phyloP scores from a whole-genome alignment of 495 filamentous ascomycete genomes.

The Cenococcum geophilum region DNA sequence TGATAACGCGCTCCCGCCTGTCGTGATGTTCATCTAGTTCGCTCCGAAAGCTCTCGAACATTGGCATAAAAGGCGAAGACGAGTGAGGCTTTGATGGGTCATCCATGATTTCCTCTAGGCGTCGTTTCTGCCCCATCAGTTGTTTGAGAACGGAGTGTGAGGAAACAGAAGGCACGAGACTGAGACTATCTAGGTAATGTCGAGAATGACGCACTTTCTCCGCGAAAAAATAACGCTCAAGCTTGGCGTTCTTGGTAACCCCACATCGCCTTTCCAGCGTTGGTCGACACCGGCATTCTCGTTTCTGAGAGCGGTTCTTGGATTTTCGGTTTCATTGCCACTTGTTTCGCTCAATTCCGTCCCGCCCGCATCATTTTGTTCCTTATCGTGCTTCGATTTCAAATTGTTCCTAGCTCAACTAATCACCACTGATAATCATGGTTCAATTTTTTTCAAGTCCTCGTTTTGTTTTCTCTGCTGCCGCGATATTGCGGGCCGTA shows the following conservation, averaged over 20 bases:
- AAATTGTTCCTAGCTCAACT: not conserved
- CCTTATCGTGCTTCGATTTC: no score
- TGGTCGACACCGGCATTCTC: not conserved
- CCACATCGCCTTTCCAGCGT: not conserved
- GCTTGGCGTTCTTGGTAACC: no score
- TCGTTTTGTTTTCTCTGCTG: conserved; percentile 54
- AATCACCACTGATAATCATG: conserved; percentile 6
- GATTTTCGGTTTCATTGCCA: not conserved
- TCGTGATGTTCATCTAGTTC: conserved; percentile 95
- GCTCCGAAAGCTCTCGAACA: conserved; percentile 78
- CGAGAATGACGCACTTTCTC: not conserved
- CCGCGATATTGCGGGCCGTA: conserved; percentile 58
- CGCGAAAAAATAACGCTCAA: not conserved
- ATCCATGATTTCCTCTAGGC: conserved; percentile 25
- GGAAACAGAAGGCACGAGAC: not conserved
- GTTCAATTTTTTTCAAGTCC: conserved; percentile 24
- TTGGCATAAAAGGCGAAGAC: conserved; percentile 52
- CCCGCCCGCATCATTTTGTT: not conserved
- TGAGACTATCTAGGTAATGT: no score
- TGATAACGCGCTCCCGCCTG: conserved; percentile 80
- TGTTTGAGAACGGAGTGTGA: not conserved
- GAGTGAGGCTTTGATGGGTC: conserved; percentile 27
- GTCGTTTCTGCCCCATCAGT: conserved; percentile 30
- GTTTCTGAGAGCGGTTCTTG: not conserved
- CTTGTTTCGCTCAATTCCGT: not conserved